Base-by-base conservation (phyloP, 169 alveolate species). In the Sarcocystis neurona region DNA sequence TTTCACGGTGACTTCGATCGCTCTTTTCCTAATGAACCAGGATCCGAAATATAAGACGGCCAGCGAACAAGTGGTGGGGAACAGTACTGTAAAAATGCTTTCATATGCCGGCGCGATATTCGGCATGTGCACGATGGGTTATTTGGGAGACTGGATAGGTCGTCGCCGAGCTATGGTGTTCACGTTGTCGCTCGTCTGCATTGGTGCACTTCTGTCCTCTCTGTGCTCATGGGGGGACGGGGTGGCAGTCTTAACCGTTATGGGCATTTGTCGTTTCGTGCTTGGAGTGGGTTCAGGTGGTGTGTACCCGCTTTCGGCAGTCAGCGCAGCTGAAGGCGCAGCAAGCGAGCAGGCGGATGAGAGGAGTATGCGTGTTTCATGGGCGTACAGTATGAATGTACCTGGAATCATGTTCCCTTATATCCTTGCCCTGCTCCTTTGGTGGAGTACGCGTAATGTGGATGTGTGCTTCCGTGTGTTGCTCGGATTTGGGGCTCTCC, bases 241-340 rank as follows among this genome's bases (percentile, higher is more conserved):
- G 18, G 41, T 86, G 8, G 23, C 90, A 1, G 90, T 74, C 1
- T n/a, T 66, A 0, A 50, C 50, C 12, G 41, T 86, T 23, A 20
- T 86, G 86, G 90, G 90, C 2, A 39, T 86, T 0, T 86, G 56
- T 56, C 46, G 90, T 1, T 86, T 86, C 46, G 6, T 86, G 32
- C 75, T 86, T 10, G 90, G 90, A 0, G 85, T 86, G 30, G 90
- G 90, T 4, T 70, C 90, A 1, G 90, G 90, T 0, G 90, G 90
- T 18, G 90, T 86, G 23, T 86, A 86, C 48, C 90, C 90, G 1
- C 47, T 86, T 27, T 47, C 79, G 4, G 90, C 90, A 10, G 90
- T 86, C 0, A 74, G 85, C 27, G 90, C 90, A 4, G 90, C 90
- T 0, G 90, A 86, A 32, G 90, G 86, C n/a, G 41, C 86, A 3